These are phyloP conservation scores for Sordaria brevicollis DNA, from an alignment of 495 filamentous ascomycete species.

Conservation along the genomic window DNA sequence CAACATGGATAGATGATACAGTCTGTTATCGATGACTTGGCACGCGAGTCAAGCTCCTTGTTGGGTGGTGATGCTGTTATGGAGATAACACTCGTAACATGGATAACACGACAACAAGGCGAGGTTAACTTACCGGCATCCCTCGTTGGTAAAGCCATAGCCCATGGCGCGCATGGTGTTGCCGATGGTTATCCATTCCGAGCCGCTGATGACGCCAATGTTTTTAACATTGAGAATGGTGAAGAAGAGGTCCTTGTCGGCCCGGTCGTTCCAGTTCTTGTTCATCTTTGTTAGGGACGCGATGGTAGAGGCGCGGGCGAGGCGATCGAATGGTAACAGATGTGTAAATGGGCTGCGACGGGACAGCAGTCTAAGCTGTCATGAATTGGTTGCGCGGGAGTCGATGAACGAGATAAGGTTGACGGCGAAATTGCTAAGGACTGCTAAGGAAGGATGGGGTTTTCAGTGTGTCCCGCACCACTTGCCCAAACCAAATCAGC, in stretches of 20 bases:
- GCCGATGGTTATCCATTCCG: conserved; percentile 42
- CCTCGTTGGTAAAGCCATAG: conserved; percentile 45
- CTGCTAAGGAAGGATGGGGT: conserved; percentile 22
- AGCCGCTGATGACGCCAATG: conserved; percentile 43
- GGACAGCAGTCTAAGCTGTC: neutral
- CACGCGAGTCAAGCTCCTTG: neutral
- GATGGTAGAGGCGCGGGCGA: neutral
- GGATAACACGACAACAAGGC: conserved; percentile 1
- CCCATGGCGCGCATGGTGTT: conserved; percentile 39
- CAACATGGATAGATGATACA: neutral
- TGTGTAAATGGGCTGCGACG: neutral
- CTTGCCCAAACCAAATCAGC: conserved; percentile 12
- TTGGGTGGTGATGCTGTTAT: neutral
- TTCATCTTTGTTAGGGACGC: conserved; percentile 23
- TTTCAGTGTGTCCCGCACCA: conserved; percentile 6
- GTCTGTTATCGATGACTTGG: neutral
- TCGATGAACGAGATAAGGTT: conserved; percentile 7
- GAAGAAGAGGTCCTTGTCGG: conserved; percentile 44
- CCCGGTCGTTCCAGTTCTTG: conserved; percentile 44
- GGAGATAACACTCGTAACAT: neutral
- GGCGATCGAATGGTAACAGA: neutral
- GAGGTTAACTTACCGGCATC: conserved; percentile 45
- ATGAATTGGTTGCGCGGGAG: neutral
- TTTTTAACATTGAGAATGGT: conserved; percentile 45
- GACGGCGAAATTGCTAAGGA: conserved; percentile 23